These are phyloP conservation scores for Xerocomus minutiporus DNA, from an alignment of 1,284 basidiomycete genomes.

Conservation along the genomic window DNA sequence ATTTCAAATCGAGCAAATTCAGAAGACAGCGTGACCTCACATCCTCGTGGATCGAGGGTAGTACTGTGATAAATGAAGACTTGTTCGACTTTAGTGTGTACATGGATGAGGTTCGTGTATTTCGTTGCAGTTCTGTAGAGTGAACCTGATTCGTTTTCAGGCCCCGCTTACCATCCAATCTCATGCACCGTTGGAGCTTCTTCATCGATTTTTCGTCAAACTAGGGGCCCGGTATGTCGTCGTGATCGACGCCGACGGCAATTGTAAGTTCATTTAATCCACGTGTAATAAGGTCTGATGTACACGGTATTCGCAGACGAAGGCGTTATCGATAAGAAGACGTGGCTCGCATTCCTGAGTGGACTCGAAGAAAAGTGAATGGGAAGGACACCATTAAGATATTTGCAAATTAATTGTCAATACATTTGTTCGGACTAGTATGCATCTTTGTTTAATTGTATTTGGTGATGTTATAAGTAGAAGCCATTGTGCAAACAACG, in stretches of 20 bases:
- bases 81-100: conserved; percentile 84
- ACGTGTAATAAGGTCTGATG: not conserved
- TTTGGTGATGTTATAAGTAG: conserved; percentile 24
- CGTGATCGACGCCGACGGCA: conserved; percentile 77
- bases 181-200: conserved; percentile 82
- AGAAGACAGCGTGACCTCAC: conserved; percentile 40
- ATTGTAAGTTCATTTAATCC: conserved; percentile 54
- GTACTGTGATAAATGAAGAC: conserved; percentile 39
- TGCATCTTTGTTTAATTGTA: not conserved
- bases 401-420: not conserved
- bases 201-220: conserved; percentile 90
- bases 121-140: not conserved
- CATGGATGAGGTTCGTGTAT: conserved; percentile 73
- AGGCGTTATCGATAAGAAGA: conserved; percentile 91
- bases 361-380: conserved; percentile 59
- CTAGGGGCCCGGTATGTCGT: conserved; percentile 88
- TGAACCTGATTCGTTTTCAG: conserved; percentile 35
- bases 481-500: conserved; percentile 25
- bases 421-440: not conserved
- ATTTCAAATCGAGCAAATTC: conserved; percentile 53
- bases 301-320: conserved; percentile 50
- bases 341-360: conserved; percentile 80
- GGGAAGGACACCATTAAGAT: not conserved
- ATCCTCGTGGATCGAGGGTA: conserved; percentile 53
- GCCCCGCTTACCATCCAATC: conserved; percentile 80